Evolutionary conservation across 306 rosid genomes (phyloP).

Genomic region (Prunus fruticosa): DNA sequence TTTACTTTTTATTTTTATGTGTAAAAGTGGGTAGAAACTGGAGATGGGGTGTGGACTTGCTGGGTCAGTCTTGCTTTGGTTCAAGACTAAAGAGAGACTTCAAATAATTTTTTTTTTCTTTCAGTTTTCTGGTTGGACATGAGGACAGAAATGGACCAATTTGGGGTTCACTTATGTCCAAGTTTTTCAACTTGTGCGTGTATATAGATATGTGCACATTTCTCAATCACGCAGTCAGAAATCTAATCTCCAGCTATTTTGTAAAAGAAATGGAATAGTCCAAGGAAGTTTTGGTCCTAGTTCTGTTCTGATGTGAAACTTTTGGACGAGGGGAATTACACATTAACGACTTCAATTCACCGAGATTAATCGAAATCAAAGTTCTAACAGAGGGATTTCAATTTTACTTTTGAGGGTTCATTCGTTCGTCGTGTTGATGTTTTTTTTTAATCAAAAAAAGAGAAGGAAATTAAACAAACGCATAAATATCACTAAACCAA

Average conservation of each 20-base stretch:
- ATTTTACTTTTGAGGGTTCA: no score
- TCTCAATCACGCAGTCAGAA: not conserved
- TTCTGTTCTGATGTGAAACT: not conserved
- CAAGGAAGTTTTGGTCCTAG: constrained; percentile 3
- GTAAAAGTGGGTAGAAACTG: constrained; percentile 24
- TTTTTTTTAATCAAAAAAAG: no score
- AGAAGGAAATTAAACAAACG: no score
- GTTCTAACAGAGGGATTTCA: no score
- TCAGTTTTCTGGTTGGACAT: not conserved
- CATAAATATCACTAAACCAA: no score
- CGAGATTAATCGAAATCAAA: no score
- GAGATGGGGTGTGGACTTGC: constrained; percentile 24
- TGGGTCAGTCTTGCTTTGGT: constrained; percentile 21
- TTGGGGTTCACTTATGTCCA: not conserved
- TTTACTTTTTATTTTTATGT: no score
- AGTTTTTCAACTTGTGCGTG: not conserved
- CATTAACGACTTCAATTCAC: no score
- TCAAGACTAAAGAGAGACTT: not conserved
- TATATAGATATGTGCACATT: not conserved
- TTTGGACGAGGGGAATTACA: not conserved
- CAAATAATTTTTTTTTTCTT: not conserved
- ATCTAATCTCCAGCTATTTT: not conserved
- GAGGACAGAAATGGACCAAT: not conserved
- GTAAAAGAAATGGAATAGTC: constrained; percentile 1
- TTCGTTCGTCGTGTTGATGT: no score